A percentile compares a stretch with the other conserved stretches of the same genome.
These are phyloP conservation scores for Penicillium sp. DNA, from an alignment of 2,329 filamentous ascomycete species.

Conservation along the genomic window DNA sequence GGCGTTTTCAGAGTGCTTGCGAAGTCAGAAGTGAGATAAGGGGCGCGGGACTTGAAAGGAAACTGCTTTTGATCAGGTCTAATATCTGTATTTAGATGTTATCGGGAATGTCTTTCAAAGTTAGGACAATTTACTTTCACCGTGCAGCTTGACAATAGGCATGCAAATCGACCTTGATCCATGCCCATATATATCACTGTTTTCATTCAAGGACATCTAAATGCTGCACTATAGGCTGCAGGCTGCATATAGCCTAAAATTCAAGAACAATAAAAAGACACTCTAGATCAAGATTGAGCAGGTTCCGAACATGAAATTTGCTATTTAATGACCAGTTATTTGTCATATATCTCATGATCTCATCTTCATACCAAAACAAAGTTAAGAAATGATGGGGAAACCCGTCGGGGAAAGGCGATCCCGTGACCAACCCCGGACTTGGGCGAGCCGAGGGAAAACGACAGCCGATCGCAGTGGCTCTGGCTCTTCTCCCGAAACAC, in stretches of 20 bases:
- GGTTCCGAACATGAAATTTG: neutral
- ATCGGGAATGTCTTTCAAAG: neutral
- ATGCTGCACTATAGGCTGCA: neutral
- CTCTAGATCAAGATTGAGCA: neutral
- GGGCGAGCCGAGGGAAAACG: constrained; percentile 45
- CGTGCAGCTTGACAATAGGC: neutral
- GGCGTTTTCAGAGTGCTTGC: neutral
- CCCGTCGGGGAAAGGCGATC: constrained; percentile 25
- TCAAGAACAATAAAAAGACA: neutral
- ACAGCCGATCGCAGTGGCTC: constrained; percentile 32
- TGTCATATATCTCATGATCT: neutral
- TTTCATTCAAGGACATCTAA: neutral
- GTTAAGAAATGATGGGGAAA: neutral
- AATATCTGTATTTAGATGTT: neutral
- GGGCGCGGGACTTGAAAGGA: neutral
- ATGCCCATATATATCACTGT: neutral
- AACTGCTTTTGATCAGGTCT: neutral
- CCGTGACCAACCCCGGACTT: constrained; percentile 45
- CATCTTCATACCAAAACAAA: too few species aligned
- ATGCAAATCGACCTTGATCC: neutral
- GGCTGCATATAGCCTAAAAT: neutral
- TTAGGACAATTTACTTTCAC: neutral
- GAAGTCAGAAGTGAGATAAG: neutral
- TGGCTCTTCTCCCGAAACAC: neutral
- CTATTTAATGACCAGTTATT: neutral